Evolutionary conservation across 768 basidiomycete species (phyloP).

Genomic region (Leccinum subtestaceum): DNA sequence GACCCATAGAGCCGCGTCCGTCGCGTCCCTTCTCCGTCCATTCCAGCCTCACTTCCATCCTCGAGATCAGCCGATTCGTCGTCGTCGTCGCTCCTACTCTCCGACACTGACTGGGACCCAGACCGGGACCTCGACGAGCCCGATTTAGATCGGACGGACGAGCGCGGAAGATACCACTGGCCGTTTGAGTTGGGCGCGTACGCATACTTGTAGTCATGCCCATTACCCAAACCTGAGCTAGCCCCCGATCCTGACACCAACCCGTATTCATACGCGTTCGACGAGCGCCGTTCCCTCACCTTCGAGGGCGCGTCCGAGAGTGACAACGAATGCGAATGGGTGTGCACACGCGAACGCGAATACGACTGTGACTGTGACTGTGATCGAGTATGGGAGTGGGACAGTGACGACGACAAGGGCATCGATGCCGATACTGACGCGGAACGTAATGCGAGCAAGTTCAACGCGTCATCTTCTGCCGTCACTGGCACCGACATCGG

Average conservation of each 20-base stretch:
- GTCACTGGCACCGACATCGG: conserved; percentile 11
- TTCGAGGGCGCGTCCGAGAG: neutral
- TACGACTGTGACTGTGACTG: neutral
- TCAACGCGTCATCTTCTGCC: conserved; percentile 26
- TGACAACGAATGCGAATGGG: conserved; percentile 8
- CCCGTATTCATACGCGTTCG: conserved; percentile 17
- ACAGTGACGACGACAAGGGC: neutral
- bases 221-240: neutral
- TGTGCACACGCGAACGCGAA: conserved; percentile 5
- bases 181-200: conserved; percentile 31
- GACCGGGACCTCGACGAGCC: conserved; percentile 36
- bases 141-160: conserved; percentile 45
- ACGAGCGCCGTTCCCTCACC: conserved; percentile 10
- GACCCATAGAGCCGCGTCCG: neutral
- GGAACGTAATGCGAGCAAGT: conserved; percentile 23
- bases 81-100: conserved; percentile 37
- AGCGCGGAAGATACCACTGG: conserved; percentile 56
- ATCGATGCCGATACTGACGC: conserved; percentile 19
- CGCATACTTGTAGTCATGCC: neutral
- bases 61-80: conserved; percentile 2
- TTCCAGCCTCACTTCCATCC: neutral
- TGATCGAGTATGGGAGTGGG: neutral
- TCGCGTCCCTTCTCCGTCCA: neutral
- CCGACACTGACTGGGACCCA: conserved; percentile 33
- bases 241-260: neutral